Base-by-base conservation (phyloP, 2,329 filamentous ascomycete genomes). In the Dactylellina sp. region DNA sequence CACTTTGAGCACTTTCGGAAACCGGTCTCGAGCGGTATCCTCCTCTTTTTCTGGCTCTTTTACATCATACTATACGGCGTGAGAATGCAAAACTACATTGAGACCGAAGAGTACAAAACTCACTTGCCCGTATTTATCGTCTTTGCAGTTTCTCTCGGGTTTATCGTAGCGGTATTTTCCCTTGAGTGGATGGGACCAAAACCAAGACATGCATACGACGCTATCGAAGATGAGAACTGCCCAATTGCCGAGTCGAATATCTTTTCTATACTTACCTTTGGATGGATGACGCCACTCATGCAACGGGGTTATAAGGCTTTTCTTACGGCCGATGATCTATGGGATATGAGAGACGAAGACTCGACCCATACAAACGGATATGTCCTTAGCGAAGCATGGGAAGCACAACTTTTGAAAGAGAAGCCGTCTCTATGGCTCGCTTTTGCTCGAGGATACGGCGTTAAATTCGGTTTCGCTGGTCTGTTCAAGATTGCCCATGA, bases 271-370 rank as follows among this genome's bases (percentile, higher is more conserved):
- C 85, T 99, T 49, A 97, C 94, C 0, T 99, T 99, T 81, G 89
- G 91, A 62, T 99, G 95, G 95, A 97, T 99, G 94, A 98, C 95
- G 0, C 93, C 95, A 0, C 84, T 99, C 87, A 99, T 99, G 95
- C 93, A 89, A 80, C 90, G 90, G 79, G 95, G 95, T 0, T 98
- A 99, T 84, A 91, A 90, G 79, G 88, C 93, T 71, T 99, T 89
- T 80, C 84, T 99, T 75, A 97, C 93, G 0, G 93, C 98, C 80
- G 92, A 97, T 76, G 94, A 99, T 81, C 85, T 99, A 22, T 99
- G 96, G 96, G 94, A 92, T 74, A 84, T 99, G 68, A 88, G 93
- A 42, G 89, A 88, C 79, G 84, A 86, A 71, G 94, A 98, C 80
- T 90, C 90, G 35, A 96, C 94, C 9, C 88, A 88, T 76, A 84